These are phyloP conservation scores for Pseudozyma tsukubaensis DNA, from an alignment of 1,284 basidiomycete genomes.

Conservation along the genomic window DNA sequence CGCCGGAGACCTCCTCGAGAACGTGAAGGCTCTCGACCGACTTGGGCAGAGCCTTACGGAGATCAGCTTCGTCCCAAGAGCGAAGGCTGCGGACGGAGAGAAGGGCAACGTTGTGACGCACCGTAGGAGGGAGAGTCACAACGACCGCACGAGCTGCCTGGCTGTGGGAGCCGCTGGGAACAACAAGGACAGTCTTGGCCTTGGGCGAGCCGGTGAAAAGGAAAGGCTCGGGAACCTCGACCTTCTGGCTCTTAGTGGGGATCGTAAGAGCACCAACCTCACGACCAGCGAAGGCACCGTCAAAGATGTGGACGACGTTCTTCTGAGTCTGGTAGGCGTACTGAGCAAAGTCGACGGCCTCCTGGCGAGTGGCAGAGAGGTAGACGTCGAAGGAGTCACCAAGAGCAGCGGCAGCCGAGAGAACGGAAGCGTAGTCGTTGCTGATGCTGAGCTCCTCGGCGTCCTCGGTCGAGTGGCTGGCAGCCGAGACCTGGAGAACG, in stretches of 20 bases:
- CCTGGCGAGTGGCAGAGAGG: constrained; percentile 61
- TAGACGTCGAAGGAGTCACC: constrained; percentile 61
- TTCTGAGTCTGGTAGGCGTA: constrained; percentile 58
- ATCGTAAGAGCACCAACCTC: constrained; percentile 59
- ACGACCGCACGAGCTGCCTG: constrained; percentile 60
- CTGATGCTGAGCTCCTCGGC: constrained; percentile 51
- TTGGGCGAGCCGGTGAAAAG: constrained; percentile 62
- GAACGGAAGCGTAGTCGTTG: constrained; percentile 66
- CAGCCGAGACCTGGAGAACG: constrained; percentile 66
- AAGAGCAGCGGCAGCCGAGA: constrained; percentile 60
- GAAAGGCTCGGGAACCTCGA: constrained; percentile 75
- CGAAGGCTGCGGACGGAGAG: constrained; percentile 59
- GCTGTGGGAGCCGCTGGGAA: constrained; percentile 64
- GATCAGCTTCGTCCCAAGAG: constrained; percentile 61
- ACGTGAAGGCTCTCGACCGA: constrained; percentile 61
- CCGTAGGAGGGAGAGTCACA: constrained; percentile 44
- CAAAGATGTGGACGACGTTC: constrained; percentile 67
- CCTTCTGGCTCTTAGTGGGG: constrained; percentile 55
- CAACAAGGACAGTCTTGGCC: constrained; percentile 60
- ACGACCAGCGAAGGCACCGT: constrained; percentile 63
- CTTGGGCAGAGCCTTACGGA: constrained; percentile 54
- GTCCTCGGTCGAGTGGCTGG: constrained; percentile 54
- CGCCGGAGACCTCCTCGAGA: constrained; percentile 61
- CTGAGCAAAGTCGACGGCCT: constrained; percentile 64
- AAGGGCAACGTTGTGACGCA: constrained; percentile 58